Conservation (phyloP, 257 asterid species). For the Hygrophila difformis region DNA sequence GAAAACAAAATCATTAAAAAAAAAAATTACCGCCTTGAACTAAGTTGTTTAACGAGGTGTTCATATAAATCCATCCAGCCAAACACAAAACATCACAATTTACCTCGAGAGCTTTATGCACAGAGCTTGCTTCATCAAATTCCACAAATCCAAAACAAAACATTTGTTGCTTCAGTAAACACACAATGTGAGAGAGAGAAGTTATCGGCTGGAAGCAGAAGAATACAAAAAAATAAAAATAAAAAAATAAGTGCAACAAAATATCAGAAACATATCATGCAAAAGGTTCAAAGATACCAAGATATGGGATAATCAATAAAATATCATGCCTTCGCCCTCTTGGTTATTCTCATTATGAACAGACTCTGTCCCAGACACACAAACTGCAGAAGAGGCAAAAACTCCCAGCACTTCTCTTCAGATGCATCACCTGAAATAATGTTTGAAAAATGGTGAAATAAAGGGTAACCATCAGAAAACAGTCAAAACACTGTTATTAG, state of each 20-base stretch:
- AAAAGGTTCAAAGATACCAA: no score
- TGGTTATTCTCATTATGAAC: constrained; percentile 50
- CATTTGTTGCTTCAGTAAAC: constrained; percentile 39
- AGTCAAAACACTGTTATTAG: no score
- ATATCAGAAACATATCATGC: not conserved
- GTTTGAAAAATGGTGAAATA: no score
- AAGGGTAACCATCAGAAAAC: no score
- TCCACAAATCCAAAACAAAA: constrained; percentile 78
- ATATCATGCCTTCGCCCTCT: constrained; percentile 63
- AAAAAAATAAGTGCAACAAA: not conserved
- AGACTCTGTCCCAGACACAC: constrained; percentile 34
- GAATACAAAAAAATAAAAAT: no score
- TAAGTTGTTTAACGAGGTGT: no score
- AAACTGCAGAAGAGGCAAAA: constrained; percentile 46
- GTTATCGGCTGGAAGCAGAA: constrained; percentile 59
- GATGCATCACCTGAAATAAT: constrained; percentile 89
- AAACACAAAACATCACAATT: constrained; percentile 10
- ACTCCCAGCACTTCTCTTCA: constrained; percentile 48
- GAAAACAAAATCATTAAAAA: no score
- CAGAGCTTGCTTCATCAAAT: constrained; percentile 56
- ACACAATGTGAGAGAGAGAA: constrained; percentile 34
- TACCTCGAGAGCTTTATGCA: constrained; percentile 75
- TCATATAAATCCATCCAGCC: no score
- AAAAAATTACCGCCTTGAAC: no score
- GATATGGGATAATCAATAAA: not conserved